These are phyloP conservation scores for Backusella tuberculispora DNA, from an alignment of 192 early-diverging fungal genomes.

Conservation along the genomic window DNA sequence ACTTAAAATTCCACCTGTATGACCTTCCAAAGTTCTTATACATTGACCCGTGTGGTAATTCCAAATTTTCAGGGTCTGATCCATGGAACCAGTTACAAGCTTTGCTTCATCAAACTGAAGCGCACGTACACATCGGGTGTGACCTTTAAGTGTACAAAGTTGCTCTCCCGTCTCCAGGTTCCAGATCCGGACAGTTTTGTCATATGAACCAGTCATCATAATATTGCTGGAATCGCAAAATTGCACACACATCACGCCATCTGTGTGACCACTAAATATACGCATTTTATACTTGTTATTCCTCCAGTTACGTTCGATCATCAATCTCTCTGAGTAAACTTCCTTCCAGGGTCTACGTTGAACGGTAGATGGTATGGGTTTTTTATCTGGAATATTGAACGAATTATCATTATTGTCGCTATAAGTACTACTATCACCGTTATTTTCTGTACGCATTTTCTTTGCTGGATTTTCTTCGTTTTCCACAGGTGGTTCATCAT, in stretches of 20 bases:
- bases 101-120: constrained; percentile 95
- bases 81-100: constrained; percentile 92
- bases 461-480: background rate
- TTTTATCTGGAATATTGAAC: background rate
- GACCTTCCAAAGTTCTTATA: constrained; percentile 79
- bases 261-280: constrained; percentile 78
- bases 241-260: constrained; percentile 90
- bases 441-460: background rate
- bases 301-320: constrained; percentile 95
- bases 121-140: constrained; percentile 83
- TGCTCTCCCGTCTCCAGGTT: constrained; percentile 84
- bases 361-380: constrained; percentile 10
- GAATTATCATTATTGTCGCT: too few relatives aligned
- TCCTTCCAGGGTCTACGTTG: constrained; percentile 88
- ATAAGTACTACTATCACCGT: background rate
- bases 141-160: constrained; percentile 80
- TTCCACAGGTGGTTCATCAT: background rate
- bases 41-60: constrained; percentile 87
- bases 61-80: constrained; percentile 93
- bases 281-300: constrained; percentile 70
- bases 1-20: constrained; percentile 79
- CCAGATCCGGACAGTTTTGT: constrained; percentile 88
- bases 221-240: constrained; percentile 74
- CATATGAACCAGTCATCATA: constrained; percentile 88
- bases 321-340: constrained; percentile 90